A percentile compares a stretch with the other conserved stretches of the same genome.
Evolutionary conservation across 108 stramenopile genomes (phyloP).

Genomic region (Conticribra weissflogii): DNA sequence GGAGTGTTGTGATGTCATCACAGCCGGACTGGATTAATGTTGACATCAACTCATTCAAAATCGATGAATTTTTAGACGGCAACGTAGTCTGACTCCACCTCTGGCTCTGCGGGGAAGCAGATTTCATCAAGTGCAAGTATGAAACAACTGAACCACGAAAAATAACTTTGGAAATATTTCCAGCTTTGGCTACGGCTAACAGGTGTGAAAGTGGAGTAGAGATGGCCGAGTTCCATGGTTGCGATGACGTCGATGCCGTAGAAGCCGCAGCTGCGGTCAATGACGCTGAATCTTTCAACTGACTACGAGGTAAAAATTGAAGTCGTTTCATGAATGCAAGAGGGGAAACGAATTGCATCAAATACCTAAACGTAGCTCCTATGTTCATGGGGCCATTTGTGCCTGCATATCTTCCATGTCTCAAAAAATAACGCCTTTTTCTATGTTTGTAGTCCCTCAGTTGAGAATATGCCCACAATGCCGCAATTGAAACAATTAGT

Average conservation of each 20-base stretch:
- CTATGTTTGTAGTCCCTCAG: too few species aligned
- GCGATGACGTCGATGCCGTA: neutral
- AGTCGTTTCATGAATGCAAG: neutral
- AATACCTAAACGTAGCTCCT: too few species aligned
- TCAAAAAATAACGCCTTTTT: too few species aligned
- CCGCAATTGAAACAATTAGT: too few species aligned
- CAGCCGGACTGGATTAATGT: constrained; percentile 52
- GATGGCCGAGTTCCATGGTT: constrained; percentile 11
- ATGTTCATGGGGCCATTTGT: too few species aligned
- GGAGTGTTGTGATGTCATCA: constrained; percentile 64
- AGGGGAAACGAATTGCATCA: neutral
- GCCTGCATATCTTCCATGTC: too few species aligned
- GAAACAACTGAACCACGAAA: constrained; percentile 31
- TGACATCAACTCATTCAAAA: constrained; percentile 62
- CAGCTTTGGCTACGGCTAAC: constrained; percentile 30
- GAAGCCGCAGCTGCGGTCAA: neutral
- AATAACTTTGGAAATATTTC: constrained; percentile 32
- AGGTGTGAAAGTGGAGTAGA: constrained; percentile 38
- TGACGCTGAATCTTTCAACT: neutral
- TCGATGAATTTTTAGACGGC: constrained; percentile 53
- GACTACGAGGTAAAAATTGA: neutral
- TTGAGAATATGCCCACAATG: too few species aligned
- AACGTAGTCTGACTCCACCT: constrained; percentile 69
- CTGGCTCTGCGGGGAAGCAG: constrained; percentile 10
- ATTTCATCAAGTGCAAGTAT: constrained; percentile 24